A percentile compares a stretch with the other conserved stretches of the same genome.
phyloP scores from a whole-genome alignment of 192 early-diverging fungal species.

The Pilaira anomala region DNA sequence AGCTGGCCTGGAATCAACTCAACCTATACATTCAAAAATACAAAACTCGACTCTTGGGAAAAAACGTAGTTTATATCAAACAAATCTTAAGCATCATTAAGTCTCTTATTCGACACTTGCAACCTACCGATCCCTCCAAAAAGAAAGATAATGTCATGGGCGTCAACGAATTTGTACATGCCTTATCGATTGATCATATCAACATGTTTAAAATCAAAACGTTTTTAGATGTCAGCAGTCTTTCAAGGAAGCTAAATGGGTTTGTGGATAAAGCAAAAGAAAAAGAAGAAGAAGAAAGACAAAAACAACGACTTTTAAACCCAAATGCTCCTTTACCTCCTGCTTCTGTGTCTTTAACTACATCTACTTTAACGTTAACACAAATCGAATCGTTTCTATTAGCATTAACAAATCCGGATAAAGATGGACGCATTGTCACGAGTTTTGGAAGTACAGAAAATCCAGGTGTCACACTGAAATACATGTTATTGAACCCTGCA shows the following conservation, averaged over 20 bases:
- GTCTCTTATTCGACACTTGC: conserved; percentile 36
- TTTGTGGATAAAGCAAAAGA: conserved; percentile 44
- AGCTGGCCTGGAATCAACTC: conserved; percentile 53
- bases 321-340: conserved; percentile 3
- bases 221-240: conserved; percentile 65
- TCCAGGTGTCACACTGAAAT: conserved; percentile 54
- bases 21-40: conserved; percentile 67
- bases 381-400: conserved; percentile 55
- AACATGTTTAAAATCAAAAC: conserved; percentile 76
- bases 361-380: conserved; percentile 40
- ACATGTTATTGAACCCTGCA: conserved; percentile 83
- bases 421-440: conserved; percentile 70
- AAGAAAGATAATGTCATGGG: conserved; percentile 40
- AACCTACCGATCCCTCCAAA: background rate
- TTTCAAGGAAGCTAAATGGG: conserved; percentile 65
- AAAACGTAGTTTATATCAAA: conserved; percentile 73
- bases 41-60: conserved; percentile 61
- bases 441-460: conserved; percentile 21
- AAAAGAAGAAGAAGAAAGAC: conserved; percentile 1
- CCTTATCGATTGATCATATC: conserved; percentile 69
- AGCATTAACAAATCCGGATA: conserved; percentile 55
- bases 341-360: background rate
- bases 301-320: background rate
- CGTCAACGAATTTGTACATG: conserved; percentile 70
- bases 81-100: conserved; percentile 67